phyloP scores from a whole-genome alignment of 2,329 filamentous ascomycete species.

The Colletotrichum ledebouriae region DNA sequence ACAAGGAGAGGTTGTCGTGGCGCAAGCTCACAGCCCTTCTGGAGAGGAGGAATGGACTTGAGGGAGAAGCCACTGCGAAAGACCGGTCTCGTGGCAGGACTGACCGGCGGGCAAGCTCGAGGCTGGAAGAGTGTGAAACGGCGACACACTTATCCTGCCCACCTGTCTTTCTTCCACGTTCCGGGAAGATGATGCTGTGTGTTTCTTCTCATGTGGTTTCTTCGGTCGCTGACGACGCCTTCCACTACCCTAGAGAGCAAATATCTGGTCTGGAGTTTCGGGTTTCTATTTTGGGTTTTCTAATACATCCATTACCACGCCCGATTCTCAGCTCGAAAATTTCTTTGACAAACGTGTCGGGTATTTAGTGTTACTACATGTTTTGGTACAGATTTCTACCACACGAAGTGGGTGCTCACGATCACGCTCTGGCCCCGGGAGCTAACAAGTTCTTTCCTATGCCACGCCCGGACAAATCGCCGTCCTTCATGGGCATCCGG shows the following conservation, averaged over 20 bases:
- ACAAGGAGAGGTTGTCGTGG: too few species aligned
- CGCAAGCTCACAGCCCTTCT: too few species aligned
- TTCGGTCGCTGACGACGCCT: slow-evolving; percentile 36
- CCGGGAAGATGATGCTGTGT: slow-evolving; percentile 31
- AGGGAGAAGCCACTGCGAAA: not conserved
- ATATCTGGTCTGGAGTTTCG: slow-evolving; percentile 63
- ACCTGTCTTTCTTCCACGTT: not conserved
- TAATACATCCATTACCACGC: slow-evolving; percentile 53
- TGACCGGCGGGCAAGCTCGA: slow-evolving; percentile 13
- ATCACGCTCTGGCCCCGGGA: slow-evolving; percentile 18
- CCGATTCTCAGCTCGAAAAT: too few species aligned
- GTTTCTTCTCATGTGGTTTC: slow-evolving; percentile 32
- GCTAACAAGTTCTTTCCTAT: slow-evolving; percentile 49
- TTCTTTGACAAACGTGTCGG: not conserved
- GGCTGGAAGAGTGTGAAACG: slow-evolving; percentile 16
- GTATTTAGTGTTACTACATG: slow-evolving; percentile 15
- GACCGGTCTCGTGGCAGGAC: slow-evolving; percentile 1
- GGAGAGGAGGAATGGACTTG: not conserved
- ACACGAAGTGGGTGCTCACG: slow-evolving; percentile 37
- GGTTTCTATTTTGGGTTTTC: slow-evolving; percentile 55
- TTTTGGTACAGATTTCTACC: slow-evolving; percentile 29
- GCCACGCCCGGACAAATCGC: slow-evolving; percentile 59
- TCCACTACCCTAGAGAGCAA: slow-evolving; percentile 53
- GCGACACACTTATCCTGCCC: slow-evolving; percentile 17
- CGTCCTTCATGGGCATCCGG: slow-evolving; percentile 50